These are phyloP conservation scores for Miamiensis avidus DNA, from an alignment of 169 alveolate genomes.

Conservation along the genomic window DNA sequence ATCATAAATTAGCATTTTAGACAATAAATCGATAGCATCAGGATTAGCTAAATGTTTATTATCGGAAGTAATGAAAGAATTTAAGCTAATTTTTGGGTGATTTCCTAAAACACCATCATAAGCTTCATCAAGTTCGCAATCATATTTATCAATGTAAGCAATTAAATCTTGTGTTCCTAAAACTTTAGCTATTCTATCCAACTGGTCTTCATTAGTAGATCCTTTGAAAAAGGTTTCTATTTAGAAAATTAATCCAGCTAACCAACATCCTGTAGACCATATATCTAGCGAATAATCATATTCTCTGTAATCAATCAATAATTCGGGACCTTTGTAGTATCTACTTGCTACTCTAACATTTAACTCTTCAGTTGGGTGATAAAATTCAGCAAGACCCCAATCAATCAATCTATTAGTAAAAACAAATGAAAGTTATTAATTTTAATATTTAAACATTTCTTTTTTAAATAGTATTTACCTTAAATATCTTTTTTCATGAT, in stretches of 20 bases:
- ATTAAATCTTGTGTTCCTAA: constrained; percentile 74
- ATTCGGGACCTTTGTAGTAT: constrained; percentile 77
- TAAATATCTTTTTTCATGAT: constrained; percentile 51
- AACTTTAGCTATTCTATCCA: constrained; percentile 77
- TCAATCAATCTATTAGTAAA: constrained; percentile 63
- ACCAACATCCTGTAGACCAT: constrained; percentile 72
- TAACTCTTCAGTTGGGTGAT: constrained; percentile 62
- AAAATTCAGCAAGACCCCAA: constrained; percentile 83
- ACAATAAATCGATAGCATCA: constrained; percentile 79
- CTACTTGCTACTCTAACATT: constrained; percentile 78
- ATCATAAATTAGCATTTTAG: constrained; percentile 64
- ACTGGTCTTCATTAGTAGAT: constrained; percentile 66
- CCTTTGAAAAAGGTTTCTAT: constrained; percentile 80
- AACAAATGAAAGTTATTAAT: no score
- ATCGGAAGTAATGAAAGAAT: constrained; percentile 90
- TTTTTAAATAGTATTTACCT: not conserved
- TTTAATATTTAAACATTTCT: no score
- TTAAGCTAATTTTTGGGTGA: constrained; percentile 91
- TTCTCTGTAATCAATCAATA: constrained; percentile 57
- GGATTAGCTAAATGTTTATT: constrained; percentile 70
- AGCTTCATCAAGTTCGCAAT: constrained; percentile 44
- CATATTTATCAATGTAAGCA: constrained; percentile 58
- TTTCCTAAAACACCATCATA: constrained; percentile 57
- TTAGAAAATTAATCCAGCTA: constrained; percentile 76
- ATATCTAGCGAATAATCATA: constrained; percentile 76